Percentiles rank a stretch among this genome's conserved stretches.
phyloP scores from a whole-genome alignment of 441 rosid species.

The Flueggea neowawraea region DNA sequence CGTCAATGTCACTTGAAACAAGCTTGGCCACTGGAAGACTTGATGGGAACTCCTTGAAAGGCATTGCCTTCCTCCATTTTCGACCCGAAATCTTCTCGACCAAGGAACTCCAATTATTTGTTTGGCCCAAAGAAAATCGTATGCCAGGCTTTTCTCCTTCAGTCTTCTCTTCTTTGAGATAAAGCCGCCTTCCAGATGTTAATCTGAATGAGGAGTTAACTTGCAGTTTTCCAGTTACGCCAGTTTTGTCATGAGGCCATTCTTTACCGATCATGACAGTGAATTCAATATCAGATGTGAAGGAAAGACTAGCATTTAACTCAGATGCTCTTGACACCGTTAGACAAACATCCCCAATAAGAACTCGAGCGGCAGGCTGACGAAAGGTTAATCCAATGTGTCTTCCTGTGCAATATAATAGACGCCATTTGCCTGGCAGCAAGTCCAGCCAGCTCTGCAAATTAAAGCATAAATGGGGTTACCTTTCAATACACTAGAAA shows the following conservation, averaged over 20 bases:
- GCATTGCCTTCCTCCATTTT: constrained; percentile 74
- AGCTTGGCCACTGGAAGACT: constrained; percentile 87
- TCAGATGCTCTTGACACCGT: constrained; percentile 45
- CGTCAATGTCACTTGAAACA: constrained; percentile 52
- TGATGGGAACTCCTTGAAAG: constrained; percentile 78
- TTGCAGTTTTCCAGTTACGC: constrained; percentile 55
- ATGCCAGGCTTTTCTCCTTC: constrained; percentile 55
- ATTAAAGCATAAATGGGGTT: constrained; percentile 3
- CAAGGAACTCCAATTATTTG: constrained; percentile 43
- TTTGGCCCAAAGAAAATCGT: constrained; percentile 44
- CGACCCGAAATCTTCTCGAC: constrained; percentile 49
- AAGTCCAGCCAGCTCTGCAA: constrained; percentile 81
- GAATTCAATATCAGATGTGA: constrained; percentile 64
- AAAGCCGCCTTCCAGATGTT: constrained; percentile 63
- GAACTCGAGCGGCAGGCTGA: constrained; percentile 64
- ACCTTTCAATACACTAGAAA: too few relatives aligned
- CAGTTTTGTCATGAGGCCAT: constrained; percentile 83
- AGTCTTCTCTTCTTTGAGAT: constrained; percentile 65
- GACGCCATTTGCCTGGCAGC: constrained; percentile 90
- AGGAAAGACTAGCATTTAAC: constrained; percentile 30
- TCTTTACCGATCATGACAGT: constrained; percentile 48
- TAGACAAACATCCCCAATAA: constrained; percentile 64
- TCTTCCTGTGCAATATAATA: constrained; percentile 79
- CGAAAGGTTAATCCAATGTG: constrained; percentile 88
- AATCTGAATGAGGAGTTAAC: constrained; percentile 54